Percentiles rank a stretch among this genome's conserved stretches.
Conservation (phyloP, 768 basidiomycete species). For the Cystofilobasidium bisporidii region DNA sequence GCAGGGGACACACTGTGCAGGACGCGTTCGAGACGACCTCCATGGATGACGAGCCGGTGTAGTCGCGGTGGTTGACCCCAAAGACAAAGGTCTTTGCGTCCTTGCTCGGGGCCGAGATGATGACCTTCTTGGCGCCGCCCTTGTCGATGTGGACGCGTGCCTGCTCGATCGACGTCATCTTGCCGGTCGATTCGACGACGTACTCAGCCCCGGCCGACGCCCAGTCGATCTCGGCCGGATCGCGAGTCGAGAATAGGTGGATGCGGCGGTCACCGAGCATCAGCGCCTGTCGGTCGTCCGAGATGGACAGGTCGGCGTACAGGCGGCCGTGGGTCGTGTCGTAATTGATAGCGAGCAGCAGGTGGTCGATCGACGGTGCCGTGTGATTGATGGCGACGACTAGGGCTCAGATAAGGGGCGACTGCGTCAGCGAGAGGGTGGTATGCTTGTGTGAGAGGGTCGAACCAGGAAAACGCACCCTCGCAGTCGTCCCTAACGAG, state of each 20-base stretch:
- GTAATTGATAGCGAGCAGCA: conserved; percentile 38
- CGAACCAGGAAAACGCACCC: too few species aligned
- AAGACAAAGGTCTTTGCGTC: conserved; percentile 34
- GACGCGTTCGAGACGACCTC: conserved; percentile 39
- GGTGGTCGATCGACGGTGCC: conserved; percentile 36
- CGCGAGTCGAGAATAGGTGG: conserved; percentile 36
- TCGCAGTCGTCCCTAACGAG: conserved; percentile 29
- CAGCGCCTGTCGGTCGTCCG: conserved; percentile 29
- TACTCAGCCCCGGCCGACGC: conserved; percentile 36
- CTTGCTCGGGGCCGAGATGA: conserved; percentile 40
- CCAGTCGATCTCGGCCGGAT: conserved; percentile 38
- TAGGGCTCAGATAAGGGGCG: too few species aligned
- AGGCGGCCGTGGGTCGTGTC: conserved; percentile 40
- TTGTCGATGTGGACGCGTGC: conserved; percentile 35
- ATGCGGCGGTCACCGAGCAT: conserved; percentile 33
- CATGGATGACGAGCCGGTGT: conserved; percentile 28
- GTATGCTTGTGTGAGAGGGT: too few species aligned
- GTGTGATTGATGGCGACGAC: conserved; percentile 42
- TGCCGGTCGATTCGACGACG: conserved; percentile 39
- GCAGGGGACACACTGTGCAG: conserved; percentile 37
- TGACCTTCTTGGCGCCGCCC: conserved; percentile 38
- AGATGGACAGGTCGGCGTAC: conserved; percentile 30
- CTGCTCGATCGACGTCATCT: conserved; percentile 34
- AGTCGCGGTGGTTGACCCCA: conserved; percentile 38
- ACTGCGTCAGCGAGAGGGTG: too few species aligned